These are phyloP conservation scores for Debaryomyces castellii DNA, from an alignment of 805 yeast species.

Conservation along the genomic window DNA sequence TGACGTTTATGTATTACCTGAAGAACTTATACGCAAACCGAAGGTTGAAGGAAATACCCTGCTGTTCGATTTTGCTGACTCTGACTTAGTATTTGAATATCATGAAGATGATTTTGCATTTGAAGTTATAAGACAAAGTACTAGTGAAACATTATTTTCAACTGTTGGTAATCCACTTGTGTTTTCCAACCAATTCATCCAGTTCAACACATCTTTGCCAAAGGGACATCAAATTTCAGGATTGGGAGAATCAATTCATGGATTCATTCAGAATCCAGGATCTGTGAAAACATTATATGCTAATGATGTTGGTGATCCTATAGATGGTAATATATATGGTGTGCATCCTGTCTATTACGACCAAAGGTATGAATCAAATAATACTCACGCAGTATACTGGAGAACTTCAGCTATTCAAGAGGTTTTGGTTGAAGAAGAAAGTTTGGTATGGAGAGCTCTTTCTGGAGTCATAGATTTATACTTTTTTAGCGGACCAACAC, in stretches of 20 bases:
- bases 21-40: slow-evolving; percentile 14
- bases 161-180: slow-evolving; percentile 28
- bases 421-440: slow-evolving; percentile 21
- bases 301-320: slow-evolving; percentile 23
- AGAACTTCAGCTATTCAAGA: slow-evolving; percentile 29
- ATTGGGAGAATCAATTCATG: slow-evolving; percentile 32
- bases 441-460: slow-evolving; percentile 27
- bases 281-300: slow-evolving; percentile 27
- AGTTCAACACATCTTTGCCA: slow-evolving; percentile 28
- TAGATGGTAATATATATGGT: slow-evolving; percentile 31
- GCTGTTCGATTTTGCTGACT: slow-evolving; percentile 9
- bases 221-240: slow-evolving; percentile 24
- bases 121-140: slow-evolving; percentile 17
- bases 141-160: slow-evolving; percentile 24
- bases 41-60: slow-evolving; percentile 4
- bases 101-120: slow-evolving; percentile 11
- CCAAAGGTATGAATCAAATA: slow-evolving; percentile 18
- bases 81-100: slow-evolving; percentile 17
- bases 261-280: slow-evolving; percentile 23
- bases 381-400: slow-evolving; percentile 31
- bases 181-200: slow-evolving; percentile 30
- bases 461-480: slow-evolving; percentile 27
- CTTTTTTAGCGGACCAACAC: slow-evolving; percentile 21
- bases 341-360: slow-evolving; percentile 32
- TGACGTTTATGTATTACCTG: slow-evolving; percentile 20